A percentile compares a stretch with the other conserved stretches of the same genome.
Conservation (phyloP, 345 rosid species). For the Eucalyptus tenuipes region DNA sequence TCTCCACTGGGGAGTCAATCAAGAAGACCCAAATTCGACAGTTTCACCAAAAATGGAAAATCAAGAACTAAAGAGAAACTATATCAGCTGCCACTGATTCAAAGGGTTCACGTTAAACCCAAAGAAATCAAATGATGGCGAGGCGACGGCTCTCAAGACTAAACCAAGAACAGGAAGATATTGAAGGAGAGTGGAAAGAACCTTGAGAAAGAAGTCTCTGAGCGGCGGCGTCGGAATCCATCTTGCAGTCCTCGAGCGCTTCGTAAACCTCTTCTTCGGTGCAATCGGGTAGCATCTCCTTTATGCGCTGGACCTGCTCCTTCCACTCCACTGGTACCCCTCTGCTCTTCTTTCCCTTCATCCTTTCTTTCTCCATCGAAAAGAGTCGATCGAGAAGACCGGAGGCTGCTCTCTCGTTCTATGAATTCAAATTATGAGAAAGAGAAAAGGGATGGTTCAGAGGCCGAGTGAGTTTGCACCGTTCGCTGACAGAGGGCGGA, state of each 20-base stretch:
- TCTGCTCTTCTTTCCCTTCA: neutral
- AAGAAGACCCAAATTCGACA: neutral
- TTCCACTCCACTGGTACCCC: neutral
- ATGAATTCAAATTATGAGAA: neutral
- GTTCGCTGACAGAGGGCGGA: neutral
- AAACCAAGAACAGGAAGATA: neutral
- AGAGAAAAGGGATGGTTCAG: neutral
- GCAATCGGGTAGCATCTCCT: slow-evolving; percentile 16
- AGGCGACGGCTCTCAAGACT: neutral
- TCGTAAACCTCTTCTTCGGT: slow-evolving; percentile 39
- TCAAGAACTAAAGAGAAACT: neutral
- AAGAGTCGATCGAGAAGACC: neutral
- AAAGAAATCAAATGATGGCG: neutral
- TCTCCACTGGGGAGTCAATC: neutral
- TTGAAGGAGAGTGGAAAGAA: neutral
- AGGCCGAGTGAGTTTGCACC: neutral
- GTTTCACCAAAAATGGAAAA: neutral
- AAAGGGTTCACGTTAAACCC: neutral
- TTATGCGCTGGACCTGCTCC: slow-evolving; percentile 24
- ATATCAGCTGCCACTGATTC: neutral
- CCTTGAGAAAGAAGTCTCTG: slow-evolving; percentile 48
- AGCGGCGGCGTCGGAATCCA: slow-evolving; percentile 42
- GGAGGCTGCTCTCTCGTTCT: neutral
- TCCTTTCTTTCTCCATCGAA: slow-evolving; percentile 10
- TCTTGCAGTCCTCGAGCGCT: slow-evolving; percentile 28